Conservation (phyloP, 2,329 filamentous ascomycete genomes). For the Exophiala mesophila region DNA sequence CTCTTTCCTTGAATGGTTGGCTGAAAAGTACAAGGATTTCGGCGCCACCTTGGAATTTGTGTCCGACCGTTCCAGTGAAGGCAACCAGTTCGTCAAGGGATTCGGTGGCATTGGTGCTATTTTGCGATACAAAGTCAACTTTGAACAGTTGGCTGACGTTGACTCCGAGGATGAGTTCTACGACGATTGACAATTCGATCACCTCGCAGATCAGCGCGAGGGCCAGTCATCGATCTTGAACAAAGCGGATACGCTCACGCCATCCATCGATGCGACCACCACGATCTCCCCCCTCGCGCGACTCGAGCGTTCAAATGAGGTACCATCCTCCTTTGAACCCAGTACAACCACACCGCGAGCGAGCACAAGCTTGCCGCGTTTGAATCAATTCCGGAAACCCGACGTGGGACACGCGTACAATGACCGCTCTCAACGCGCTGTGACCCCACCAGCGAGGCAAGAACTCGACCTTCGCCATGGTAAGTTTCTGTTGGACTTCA, state of each 20-base stretch:
- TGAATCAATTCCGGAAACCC: constrained; percentile 9
- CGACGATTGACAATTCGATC: constrained; percentile 49
- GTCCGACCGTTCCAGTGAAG: constrained; percentile 93
- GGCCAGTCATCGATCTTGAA: constrained; percentile 57
- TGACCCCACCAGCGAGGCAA: constrained; percentile 24
- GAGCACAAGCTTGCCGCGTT: constrained; percentile 7
- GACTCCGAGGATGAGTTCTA: constrained; percentile 87
- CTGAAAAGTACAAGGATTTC: constrained; percentile 97
- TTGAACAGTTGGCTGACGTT: constrained; percentile 92
- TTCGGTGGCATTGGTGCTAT: constrained; percentile 98
- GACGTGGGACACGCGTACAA: constrained; percentile 4
- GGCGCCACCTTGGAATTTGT: constrained; percentile 95
- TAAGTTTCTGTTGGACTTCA: constrained; percentile 13
- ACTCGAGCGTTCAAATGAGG: constrained; percentile 24
- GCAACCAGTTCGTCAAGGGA: constrained; percentile 99
- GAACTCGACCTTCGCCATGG: constrained; percentile 25
- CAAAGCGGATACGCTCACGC: constrained; percentile 43
- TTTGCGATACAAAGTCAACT: constrained; percentile 99
- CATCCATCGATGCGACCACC: constrained; percentile 38
- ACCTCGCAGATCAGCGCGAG: constrained; percentile 56
- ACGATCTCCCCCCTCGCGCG: constrained; percentile 29
- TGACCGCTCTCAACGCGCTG: constrained; percentile 18
- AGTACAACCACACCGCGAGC: constrained; percentile 4
- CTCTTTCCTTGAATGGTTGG: constrained; percentile 98
- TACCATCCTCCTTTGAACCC: constrained; percentile 2